Evolutionary conservation across 2,329 filamentous ascomycete species (phyloP).

Genomic region (Daldinia eschscholtzii): DNA sequence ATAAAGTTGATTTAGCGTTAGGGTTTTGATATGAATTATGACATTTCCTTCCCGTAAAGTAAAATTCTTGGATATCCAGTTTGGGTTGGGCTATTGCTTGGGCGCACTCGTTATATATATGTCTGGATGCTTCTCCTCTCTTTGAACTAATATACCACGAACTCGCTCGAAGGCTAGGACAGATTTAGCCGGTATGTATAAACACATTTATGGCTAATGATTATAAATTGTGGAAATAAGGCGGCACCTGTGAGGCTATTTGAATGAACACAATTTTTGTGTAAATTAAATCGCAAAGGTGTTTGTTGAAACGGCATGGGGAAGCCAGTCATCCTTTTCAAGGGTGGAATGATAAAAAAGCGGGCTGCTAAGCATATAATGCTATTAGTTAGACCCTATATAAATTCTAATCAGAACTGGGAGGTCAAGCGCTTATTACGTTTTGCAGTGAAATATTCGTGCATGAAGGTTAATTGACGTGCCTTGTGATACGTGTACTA

Average conservation of each 20-base stretch:
- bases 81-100: not conserved
- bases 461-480: not conserved
- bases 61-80: conserved; percentile 10
- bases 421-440: not conserved
- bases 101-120: conserved; percentile 32
- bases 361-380: not conserved
- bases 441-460: not conserved
- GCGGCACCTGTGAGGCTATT: conserved; percentile 4
- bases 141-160: conserved; percentile 30
- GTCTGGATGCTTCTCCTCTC: conserved; percentile 31
- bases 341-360: not conserved
- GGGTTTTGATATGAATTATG: conserved; percentile 36
- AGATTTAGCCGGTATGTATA: conserved; percentile 18
- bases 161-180: conserved; percentile 16
- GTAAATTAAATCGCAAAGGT: conserved; percentile 4
- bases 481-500: not conserved
- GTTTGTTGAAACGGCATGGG: not conserved
- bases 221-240: conserved; percentile 17
- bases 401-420: not conserved
- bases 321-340: not conserved
- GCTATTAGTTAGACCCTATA: not conserved
- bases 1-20: conserved; percentile 49
- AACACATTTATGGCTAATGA: conserved; percentile 13
- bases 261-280: conserved; percentile 2
- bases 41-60: conserved; percentile 12